phyloP scores from a whole-genome alignment of 2,329 filamentous ascomycete species.

The Zopfia rhizophila region DNA sequence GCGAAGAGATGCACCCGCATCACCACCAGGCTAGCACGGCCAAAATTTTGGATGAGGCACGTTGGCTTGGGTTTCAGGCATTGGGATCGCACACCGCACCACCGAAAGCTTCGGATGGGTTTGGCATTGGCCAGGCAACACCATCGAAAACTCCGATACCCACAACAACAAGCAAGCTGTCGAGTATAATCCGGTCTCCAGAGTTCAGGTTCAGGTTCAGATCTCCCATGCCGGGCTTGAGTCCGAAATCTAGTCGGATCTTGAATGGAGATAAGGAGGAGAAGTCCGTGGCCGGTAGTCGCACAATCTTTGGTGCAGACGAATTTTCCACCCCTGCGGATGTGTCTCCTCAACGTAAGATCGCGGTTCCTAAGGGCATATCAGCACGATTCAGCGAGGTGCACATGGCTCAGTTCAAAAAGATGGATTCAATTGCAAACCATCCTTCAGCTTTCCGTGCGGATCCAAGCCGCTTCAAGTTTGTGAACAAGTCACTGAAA shows the following conservation, averaged over 20 bases:
- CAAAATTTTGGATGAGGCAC: constrained; percentile 79
- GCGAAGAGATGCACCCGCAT: constrained; percentile 91
- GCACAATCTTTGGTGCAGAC: constrained; percentile 44
- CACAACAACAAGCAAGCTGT: constrained; percentile 28
- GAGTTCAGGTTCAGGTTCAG: constrained; percentile 74
- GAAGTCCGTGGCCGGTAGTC: constrained; percentile 51
- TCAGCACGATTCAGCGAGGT: constrained; percentile 82
- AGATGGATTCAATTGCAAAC: constrained; percentile 95
- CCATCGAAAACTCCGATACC: constrained; percentile 67
- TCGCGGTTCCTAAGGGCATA: constrained; percentile 83
- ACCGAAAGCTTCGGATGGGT: constrained; percentile 47
- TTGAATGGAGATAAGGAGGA: constrained; percentile 77
- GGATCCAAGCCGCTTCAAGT: constrained; percentile 64
- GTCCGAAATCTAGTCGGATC: constrained; percentile 68
- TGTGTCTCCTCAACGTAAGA: constrained; percentile 68
- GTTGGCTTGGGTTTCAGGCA: constrained; percentile 79
- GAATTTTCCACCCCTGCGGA: constrained; percentile 52
- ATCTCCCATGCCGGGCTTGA: constrained; percentile 66
- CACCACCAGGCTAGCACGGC: constrained; percentile 79
- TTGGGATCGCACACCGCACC: constrained; percentile 69
- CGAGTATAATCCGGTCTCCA: constrained; percentile 59
- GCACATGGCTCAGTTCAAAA: constrained; percentile 90
- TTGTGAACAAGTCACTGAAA: constrained; percentile 46
- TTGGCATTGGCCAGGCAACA: constrained; percentile 65
- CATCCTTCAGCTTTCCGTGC: constrained; percentile 83